Percentiles rank a stretch among this genome's conserved stretches.
Evolutionary conservation across 495 filamentous ascomycete genomes (phyloP).

Genomic region (Staphylotrichum tortipilum): DNA sequence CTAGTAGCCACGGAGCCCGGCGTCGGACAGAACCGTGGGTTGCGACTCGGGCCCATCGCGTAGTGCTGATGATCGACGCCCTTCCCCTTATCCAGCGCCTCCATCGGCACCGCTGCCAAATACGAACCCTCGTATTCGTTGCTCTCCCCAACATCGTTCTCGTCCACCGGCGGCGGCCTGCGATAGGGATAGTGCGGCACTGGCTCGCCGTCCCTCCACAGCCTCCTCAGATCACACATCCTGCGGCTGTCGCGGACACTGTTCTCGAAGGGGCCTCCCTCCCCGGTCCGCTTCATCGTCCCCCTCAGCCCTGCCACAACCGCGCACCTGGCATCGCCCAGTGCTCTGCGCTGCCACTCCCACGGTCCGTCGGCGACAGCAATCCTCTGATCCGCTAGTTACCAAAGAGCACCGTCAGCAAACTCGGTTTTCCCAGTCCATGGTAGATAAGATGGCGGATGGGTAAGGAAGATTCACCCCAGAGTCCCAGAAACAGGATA

Average conservation of each 20-base stretch:
- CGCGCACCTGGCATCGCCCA: slow-evolving; percentile 15
- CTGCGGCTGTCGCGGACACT: neutral
- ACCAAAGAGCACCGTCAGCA: no score
- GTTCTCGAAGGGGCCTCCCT: neutral
- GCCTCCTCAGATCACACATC: neutral
- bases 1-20: neutral
- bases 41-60: neutral
- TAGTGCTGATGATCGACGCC: neutral
- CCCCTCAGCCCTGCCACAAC: slow-evolving; percentile 12
- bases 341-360: slow-evolving; percentile 19
- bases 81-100: slow-evolving; percentile 6
- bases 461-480: no score
- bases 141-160: slow-evolving; percentile 7
- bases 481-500: no score
- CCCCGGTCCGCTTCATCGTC: slow-evolving; percentile 5
- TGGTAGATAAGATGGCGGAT: no score
- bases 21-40: neutral
- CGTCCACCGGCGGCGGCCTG: slow-evolving; percentile 13
- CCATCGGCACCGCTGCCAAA: slow-evolving; percentile 9
- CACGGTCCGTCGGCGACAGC: slow-evolving; percentile 19
- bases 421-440: no score
- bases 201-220: slow-evolving; percentile 16
- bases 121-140: slow-evolving; percentile 11
- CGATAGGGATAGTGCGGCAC: slow-evolving; percentile 13
- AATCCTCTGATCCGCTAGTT: slow-evolving; percentile 20